Percentiles rank a stretch among this genome's conserved stretches.
Evolutionary conservation across 768 basidiomycete genomes (phyloP).

Genomic region (Amanita jacksonii): DNA sequence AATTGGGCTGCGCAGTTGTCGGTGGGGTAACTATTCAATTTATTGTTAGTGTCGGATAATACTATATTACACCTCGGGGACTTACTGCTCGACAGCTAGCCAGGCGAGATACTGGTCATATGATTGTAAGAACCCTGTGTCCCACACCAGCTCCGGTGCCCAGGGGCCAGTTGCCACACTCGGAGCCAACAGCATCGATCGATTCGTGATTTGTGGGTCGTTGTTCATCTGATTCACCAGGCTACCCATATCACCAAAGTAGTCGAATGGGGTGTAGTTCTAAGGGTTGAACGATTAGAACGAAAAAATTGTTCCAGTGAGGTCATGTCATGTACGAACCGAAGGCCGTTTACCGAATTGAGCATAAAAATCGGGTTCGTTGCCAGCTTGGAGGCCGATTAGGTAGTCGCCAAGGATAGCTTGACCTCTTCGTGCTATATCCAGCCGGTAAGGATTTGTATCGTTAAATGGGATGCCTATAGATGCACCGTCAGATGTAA

Average conservation of each 20-base stretch:
- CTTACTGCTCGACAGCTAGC: slow-evolving; percentile 49
- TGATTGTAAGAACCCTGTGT: slow-evolving; percentile 37
- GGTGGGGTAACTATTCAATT: slow-evolving; percentile 24
- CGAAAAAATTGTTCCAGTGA: neutral
- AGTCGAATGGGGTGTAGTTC: slow-evolving; percentile 31
- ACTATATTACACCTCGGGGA: neutral
- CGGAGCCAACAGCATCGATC: slow-evolving; percentile 49
- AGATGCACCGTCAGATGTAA: neutral
- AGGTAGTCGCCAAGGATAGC: slow-evolving; percentile 54
- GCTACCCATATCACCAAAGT: slow-evolving; percentile 37
- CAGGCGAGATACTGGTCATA: slow-evolving; percentile 33
- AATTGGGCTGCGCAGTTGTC: slow-evolving; percentile 54
- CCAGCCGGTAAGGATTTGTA: slow-evolving; percentile 38
- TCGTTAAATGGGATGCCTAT: slow-evolving; percentile 57
- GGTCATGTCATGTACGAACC: slow-evolving; percentile 16
- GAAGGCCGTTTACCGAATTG: slow-evolving; percentile 31
- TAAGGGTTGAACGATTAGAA: neutral
- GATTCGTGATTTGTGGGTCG: slow-evolving; percentile 25
- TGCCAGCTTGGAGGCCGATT: slow-evolving; percentile 62
- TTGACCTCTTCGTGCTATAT: slow-evolving; percentile 49
- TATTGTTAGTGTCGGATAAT: neutral
- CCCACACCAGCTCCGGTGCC: slow-evolving; percentile 37
- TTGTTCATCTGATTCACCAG: slow-evolving; percentile 29
- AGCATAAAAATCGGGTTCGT: slow-evolving; percentile 70
- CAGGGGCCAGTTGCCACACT: slow-evolving; percentile 44